Base-by-base conservation (phyloP, 805 yeast species). In the Cyberlindnera meyerae region DNA sequence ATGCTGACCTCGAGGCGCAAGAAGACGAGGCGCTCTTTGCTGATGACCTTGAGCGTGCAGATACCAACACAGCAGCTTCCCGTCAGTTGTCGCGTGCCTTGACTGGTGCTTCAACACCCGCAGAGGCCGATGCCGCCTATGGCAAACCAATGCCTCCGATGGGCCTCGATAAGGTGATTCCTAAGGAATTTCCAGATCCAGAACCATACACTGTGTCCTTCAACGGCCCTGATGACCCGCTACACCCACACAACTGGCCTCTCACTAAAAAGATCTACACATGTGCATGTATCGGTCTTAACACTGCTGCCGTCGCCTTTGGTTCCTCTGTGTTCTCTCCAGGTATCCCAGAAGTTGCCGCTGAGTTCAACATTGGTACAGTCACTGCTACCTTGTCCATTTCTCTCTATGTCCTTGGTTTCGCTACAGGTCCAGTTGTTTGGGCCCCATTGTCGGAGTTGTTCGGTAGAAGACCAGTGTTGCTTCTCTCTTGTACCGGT, bases 371-470 rank as follows among this genome's bases (percentile, higher is more conserved):
- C 40, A 77, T 89, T 32, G 80, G 83, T 28, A 44, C 52, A 6
- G 82, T 77, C 9, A 89, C 79, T n/a, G 81, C 82, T 11, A 72
- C 84, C 16, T 68, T 90, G 31, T 83, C 86, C 39, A 71, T 87
- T 8, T 78, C 96, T 0, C 66, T 88, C 18, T 89, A 76, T 51
- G 96, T 89, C n/a, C 60, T 87, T 28, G 97, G 97, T 9, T 90
- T 88, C 61, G 97, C 96, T 1, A 72, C 86, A 1, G 96, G 97
- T 14, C 97, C 97, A 4, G 67, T 89, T 34, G 52, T 86, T 25
- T 89, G 93, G 87, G 96, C 93, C 18, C 96, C 95, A 5, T 57
- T 83, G 25, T 80, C 90, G n/a, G 95, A 83, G 57, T 52, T 81
- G 25, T 79, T 70, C 47, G 93, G 94, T 37, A 73, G 95, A 59